These are phyloP conservation scores for Salix koriyanagi DNA, from an alignment of 345 rosid species.

Conservation along the genomic window DNA sequence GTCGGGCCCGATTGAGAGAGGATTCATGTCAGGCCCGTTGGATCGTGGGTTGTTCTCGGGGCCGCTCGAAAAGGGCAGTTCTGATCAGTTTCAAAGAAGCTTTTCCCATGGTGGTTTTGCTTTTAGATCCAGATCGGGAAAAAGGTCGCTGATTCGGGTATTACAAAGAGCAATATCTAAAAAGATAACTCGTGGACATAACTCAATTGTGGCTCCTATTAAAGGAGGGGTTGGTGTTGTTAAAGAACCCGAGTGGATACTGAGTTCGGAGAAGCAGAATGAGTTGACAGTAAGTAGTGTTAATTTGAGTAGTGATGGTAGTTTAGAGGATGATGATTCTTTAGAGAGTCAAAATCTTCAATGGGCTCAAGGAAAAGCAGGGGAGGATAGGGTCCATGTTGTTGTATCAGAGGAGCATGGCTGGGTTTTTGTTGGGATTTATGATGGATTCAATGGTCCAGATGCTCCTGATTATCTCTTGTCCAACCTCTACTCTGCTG, in stretches of 20 bases:
- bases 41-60: slow-evolving; percentile 59
- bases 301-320: slow-evolving; percentile 68
- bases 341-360: slow-evolving; percentile 57
- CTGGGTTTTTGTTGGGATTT: slow-evolving; percentile 92
- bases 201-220: slow-evolving; percentile 74
- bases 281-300: slow-evolving; percentile 58
- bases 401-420: slow-evolving; percentile 82
- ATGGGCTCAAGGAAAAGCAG: slow-evolving; percentile 99
- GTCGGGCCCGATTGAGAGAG: slow-evolving; percentile 86
- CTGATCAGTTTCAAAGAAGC: slow-evolving; percentile 69
- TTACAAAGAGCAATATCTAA: slow-evolving; percentile 71
- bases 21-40: slow-evolving; percentile 87
- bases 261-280: slow-evolving; percentile 41
- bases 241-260: slow-evolving; percentile 71
- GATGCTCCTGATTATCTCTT: slow-evolving; percentile 88
- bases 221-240: slow-evolving; percentile 40
- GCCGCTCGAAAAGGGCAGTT: slow-evolving; percentile 39
- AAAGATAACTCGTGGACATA: slow-evolving; percentile 61
- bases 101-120: slow-evolving; percentile 71
- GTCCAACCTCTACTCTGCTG: slow-evolving; percentile 55
- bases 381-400: slow-evolving; percentile 93
- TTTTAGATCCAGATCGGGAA: slow-evolving; percentile 47
- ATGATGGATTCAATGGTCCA: slow-evolving; percentile 92
- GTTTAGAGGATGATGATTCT: slow-evolving; percentile 62
- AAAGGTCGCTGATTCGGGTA: slow-evolving; percentile 58